Conservation (phyloP, 305 asterid genomes). For the Solanum hybrid region DNA sequence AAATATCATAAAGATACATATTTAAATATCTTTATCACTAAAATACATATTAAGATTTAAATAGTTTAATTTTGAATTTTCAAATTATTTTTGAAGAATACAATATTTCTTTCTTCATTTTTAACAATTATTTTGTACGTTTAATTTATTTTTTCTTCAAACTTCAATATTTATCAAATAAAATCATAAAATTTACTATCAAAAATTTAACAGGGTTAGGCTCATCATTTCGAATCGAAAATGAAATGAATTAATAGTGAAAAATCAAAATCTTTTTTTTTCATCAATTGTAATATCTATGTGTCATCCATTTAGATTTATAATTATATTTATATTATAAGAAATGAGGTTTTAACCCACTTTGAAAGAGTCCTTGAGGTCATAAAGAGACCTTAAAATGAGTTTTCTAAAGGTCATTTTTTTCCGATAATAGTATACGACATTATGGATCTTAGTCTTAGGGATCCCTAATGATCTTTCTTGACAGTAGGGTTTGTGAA, state of each 20-base stretch:
- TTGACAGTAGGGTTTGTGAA: background rate
- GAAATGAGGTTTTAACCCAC: background rate
- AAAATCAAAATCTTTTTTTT: background rate
- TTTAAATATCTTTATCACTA: too few species aligned
- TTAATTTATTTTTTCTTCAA: background rate
- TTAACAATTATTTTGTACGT: background rate
- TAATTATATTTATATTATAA: background rate
- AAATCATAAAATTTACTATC: too few species aligned
- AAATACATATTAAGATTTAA: too few species aligned
- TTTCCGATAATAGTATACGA: background rate
- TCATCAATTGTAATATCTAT: background rate
- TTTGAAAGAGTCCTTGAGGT: background rate
- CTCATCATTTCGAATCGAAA: background rate
- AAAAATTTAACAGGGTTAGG: background rate
- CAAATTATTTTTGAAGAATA: background rate
- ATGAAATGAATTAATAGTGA: background rate
- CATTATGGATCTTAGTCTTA: background rate
- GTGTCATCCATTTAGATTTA: background rate
- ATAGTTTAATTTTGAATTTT: background rate
- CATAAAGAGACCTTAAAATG: background rate
- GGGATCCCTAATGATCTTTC: background rate
- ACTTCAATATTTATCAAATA: background rate
- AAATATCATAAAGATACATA: too few species aligned
- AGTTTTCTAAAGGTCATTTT: background rate
- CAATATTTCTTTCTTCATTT: background rate